Conservation (phyloP, 2,329 filamentous ascomycete genomes). For the Penicillium concentricum region DNA sequence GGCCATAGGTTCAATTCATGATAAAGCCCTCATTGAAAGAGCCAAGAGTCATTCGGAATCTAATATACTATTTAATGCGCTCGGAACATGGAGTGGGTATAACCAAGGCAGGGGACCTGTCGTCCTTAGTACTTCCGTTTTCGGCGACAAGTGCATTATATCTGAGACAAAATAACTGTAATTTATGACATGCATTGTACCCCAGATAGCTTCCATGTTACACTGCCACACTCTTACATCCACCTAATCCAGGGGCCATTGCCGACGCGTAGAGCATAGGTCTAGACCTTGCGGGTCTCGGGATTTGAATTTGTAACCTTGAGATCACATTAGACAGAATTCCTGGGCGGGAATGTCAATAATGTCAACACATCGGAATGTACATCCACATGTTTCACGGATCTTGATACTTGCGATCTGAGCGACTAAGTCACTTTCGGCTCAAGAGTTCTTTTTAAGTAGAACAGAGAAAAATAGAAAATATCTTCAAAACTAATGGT, state of each 20-base stretch:
- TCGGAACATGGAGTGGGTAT: background rate
- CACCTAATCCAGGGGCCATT: background rate
- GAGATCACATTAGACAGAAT: background rate
- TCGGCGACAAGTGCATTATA: conserved; percentile 7
- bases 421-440: background rate
- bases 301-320: background rate
- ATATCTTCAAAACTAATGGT: background rate
- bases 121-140: conserved; percentile 4
- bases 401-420: background rate
- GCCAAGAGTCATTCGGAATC: background rate
- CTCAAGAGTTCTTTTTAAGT: background rate
- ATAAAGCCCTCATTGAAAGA: background rate
- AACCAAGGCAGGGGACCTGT: background rate
- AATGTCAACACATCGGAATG: background rate
- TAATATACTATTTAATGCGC: background rate
- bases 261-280: background rate
- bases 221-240: background rate
- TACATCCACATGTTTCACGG: background rate
- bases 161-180: background rate
- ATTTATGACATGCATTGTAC: background rate
- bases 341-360: background rate
- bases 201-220: background rate
- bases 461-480: background rate
- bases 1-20: background rate
- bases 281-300: background rate